Conservation (phyloP, 192 early-diverging fungal genomes). For the Coemansia sp. region DNA sequence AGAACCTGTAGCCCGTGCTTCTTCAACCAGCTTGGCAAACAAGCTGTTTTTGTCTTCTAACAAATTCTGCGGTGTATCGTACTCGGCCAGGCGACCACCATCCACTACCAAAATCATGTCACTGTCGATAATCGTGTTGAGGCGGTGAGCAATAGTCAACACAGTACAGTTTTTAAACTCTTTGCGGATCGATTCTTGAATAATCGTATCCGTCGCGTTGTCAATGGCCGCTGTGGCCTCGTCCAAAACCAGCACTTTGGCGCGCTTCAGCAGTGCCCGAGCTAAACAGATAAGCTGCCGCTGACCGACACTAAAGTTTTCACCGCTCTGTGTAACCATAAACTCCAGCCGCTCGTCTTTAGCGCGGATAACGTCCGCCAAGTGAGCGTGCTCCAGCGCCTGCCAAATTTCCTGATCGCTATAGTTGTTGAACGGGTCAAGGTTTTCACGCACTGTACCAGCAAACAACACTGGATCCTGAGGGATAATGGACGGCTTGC, state of each 20-base stretch:
- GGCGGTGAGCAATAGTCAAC: constrained; percentile 78
- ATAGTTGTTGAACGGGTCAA: constrained; percentile 54
- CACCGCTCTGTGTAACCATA: constrained; percentile 71
- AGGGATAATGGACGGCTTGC: constrained; percentile 81
- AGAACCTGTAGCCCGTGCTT: constrained; percentile 50
- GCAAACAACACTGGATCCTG: constrained; percentile 80
- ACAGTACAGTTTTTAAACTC: constrained; percentile 76
- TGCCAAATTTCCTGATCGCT: constrained; percentile 68
- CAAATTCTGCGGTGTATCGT: constrained; percentile 58
- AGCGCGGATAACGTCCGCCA: constrained; percentile 65
- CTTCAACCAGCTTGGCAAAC: constrained; percentile 64
- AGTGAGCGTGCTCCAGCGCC: constrained; percentile 64
- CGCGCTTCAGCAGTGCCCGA: constrained; percentile 68
- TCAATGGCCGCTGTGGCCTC: constrained; percentile 82
- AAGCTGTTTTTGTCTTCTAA: constrained; percentile 50
- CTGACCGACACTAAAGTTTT: constrained; percentile 85
- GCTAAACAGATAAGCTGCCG: constrained; percentile 74
- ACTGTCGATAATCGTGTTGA: constrained; percentile 77
- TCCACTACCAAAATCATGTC: constrained; percentile 78
- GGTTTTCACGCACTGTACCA: constrained; percentile 64
- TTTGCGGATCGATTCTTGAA: constrained; percentile 71
- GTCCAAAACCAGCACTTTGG: constrained; percentile 77
- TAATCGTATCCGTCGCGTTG: constrained; percentile 63
- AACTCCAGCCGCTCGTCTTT: constrained; percentile 69
- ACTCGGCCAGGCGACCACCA: constrained; percentile 67